phyloP scores from a whole-genome alignment of 805 yeast species.

The Ogataea wickerhamii region DNA sequence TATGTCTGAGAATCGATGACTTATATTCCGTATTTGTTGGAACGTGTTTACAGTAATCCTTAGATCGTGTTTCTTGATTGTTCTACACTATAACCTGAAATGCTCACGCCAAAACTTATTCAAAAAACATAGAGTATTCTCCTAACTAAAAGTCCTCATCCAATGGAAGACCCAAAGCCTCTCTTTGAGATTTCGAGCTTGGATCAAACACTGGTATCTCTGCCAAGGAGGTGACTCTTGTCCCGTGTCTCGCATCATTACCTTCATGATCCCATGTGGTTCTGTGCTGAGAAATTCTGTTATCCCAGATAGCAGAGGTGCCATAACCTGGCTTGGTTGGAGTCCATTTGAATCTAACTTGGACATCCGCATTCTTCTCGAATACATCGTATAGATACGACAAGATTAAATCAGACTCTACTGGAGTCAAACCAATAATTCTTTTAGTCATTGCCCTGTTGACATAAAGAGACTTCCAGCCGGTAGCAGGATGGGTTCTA shows the following conservation, averaged over 20 bases:
- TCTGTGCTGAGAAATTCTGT: slow-evolving; percentile 41
- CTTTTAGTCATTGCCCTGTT: slow-evolving; percentile 47
- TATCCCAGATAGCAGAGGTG: slow-evolving; percentile 48
- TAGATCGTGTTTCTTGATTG: too few relatives aligned
- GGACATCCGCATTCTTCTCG: slow-evolving; percentile 50
- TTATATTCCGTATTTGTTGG: too few relatives aligned
- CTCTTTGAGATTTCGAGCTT: slow-evolving; percentile 47
- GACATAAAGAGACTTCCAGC: slow-evolving; percentile 53
- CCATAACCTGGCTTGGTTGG: slow-evolving; percentile 34
- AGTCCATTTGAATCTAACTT: slow-evolving; percentile 49
- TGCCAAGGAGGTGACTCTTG: slow-evolving; percentile 49
- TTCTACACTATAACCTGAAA: too few relatives aligned
- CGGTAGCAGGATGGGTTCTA: slow-evolving; percentile 64
- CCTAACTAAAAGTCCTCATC: slow-evolving; percentile 24
- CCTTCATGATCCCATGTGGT: slow-evolving; percentile 42
- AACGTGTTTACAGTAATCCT: too few relatives aligned
- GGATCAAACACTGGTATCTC: slow-evolving; percentile 49
- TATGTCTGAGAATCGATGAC: too few relatives aligned
- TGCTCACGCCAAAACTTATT: too few relatives aligned
- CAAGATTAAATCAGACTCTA: slow-evolving; percentile 45
- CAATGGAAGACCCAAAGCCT: slow-evolving; percentile 38
- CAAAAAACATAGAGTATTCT: too few relatives aligned
- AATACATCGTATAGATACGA: slow-evolving; percentile 41
- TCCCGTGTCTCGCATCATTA: slow-evolving; percentile 44
- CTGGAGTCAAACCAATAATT: slow-evolving; percentile 48